Conservation (phyloP, 148 eudicot genomes). For the Dianthus caryophyllus region DNA sequence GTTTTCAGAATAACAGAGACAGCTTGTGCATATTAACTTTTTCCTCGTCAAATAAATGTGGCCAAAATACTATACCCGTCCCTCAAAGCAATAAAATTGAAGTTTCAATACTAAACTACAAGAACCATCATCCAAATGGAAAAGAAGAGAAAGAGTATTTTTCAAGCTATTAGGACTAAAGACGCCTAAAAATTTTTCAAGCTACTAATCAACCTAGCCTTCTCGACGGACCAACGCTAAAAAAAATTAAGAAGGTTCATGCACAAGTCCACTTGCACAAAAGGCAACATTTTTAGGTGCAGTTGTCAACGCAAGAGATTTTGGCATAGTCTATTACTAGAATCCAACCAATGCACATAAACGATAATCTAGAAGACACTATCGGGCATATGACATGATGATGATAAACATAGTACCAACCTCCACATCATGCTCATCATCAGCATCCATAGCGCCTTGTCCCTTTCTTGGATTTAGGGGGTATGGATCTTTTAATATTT, state of each 20-base stretch:
- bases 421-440: constrained; percentile 47
- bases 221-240: not conserved
- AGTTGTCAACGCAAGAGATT: not conserved
- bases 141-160: not conserved
- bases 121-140: not conserved
- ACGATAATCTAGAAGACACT: not conserved
- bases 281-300: not conserved
- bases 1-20: not conserved
- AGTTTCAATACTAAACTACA: not conserved
- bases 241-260: not conserved
- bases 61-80: not conserved
- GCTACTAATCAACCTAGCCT: not conserved
- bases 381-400: not conserved
- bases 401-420: constrained; percentile 21
- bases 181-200: not conserved
- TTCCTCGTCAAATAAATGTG: not conserved
- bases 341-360: not conserved
- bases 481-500: constrained; percentile 76
- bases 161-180: not conserved
- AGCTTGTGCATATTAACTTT: not conserved
- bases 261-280: not conserved
- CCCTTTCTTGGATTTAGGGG: constrained; percentile 70
- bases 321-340: not conserved
- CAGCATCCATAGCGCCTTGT: constrained; percentile 77
- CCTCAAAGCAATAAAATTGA: not conserved